phyloP scores from a whole-genome alignment of 148 eudicot genomes.

The Arctostaphylos glauca region DNA sequence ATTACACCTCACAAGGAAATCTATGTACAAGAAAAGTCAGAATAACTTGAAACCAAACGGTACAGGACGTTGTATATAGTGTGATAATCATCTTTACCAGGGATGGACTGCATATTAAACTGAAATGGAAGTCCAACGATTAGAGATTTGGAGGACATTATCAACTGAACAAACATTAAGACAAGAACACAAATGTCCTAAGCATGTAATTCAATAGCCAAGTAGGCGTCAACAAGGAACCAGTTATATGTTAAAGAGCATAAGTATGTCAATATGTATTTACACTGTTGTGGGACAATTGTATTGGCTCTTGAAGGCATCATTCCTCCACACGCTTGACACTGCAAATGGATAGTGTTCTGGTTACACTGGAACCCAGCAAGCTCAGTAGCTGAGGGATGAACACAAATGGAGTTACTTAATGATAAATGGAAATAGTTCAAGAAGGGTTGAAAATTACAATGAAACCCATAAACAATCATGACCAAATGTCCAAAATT shows the following conservation, averaged over 20 bases:
- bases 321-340: slow-evolving; percentile 93
- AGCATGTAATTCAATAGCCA: not conserved
- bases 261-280: slow-evolving; percentile 6
- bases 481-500: not conserved
- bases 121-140: not conserved
- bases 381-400: slow-evolving; percentile 46
- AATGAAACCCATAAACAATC: not conserved
- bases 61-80: not conserved
- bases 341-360: slow-evolving; percentile 73
- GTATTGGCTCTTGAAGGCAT: slow-evolving; percentile 75
- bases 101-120: not conserved
- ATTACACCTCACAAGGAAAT: not conserved
- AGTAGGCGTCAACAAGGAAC: not conserved
- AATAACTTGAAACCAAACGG: not conserved
- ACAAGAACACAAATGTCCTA: not conserved
- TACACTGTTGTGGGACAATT: slow-evolving; percentile 76
- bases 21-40: not conserved
- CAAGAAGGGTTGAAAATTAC: not conserved
- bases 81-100: not conserved
- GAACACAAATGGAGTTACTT: not conserved
- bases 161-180: not conserved
- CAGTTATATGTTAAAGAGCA: not conserved
- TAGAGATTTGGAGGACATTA: not conserved
- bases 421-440: not conserved
- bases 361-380: slow-evolving; percentile 65